Evolutionary conservation across 306 rosid genomes (phyloP), one percentile per base, ranked within the genome.

Genomic region (Cucurbita moschata): DNA sequence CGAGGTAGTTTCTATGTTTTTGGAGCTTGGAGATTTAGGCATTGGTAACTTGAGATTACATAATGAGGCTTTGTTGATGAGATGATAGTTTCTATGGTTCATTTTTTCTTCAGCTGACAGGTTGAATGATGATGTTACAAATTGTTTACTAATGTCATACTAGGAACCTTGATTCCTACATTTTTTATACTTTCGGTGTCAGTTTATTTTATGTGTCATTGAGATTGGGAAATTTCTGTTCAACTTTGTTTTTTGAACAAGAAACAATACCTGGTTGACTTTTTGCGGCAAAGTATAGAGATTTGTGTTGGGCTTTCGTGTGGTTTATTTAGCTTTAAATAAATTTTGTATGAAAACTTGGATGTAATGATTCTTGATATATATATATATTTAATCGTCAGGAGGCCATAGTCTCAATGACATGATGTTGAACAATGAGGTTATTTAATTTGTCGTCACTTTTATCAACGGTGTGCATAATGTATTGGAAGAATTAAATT

Each of bases 401-500:
- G 53, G 4, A 4, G 39, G 54, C 54, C 39, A 42, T n/a, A 18
- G 39, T 66, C 72, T 42, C 12, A 35, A 1, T 18, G 16, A 68
- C 51, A n/a, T 42, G 5, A 21, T 21, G 38, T 11, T 44, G 72
- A 44, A 21, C 71, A 65, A 2, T 7, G 66, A 44, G 72, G 72
- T 21, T 10, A 9, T 58, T 11, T 71, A 3, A 50, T 51, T 38
- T 13, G 46, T 60, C 10, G 7, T 54, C 42, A n/a, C 49, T 52
- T 37, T 72, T 74, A 57, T 59, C 30, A n/a, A 30, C 10, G 76
- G 44, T 46, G 12, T 42, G 5, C 53, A 65, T 8, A 16, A 50
- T 77, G 21, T 59, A 42, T 15, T 68, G 76, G 50, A 77, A 66
- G 72, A 69, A 50, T 69, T 70, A 43, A 43, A 62, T 50, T 67